Base-by-base conservation (phyloP, 106 monocot species). In the Dendrobium catenatum region DNA sequence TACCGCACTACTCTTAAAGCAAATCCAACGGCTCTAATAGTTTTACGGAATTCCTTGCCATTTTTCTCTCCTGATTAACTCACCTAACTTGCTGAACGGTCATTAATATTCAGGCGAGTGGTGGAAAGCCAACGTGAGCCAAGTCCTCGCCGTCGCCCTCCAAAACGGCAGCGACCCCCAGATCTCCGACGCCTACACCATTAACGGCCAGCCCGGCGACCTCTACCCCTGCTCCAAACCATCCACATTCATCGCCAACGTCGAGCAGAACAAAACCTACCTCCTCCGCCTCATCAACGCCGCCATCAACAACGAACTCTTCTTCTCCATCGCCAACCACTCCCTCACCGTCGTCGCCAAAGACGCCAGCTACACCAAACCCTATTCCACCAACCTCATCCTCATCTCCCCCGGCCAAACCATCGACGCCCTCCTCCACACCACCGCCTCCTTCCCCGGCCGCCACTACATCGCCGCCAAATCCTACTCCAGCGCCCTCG, bases 321-420 rank as follows among this genome's bases (percentile, higher is more conserved):
- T 96, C 96, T 96, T 91, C 88, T 89, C 85, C 83, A 66, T 96
- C 4, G 91, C 91, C 24, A 85, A 88, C 44, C 96, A 96, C 88
- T 51, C 9, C 3, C 78, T 96, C 79, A 90, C 80, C 11, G 88
- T 91, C 4, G 91, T 93, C 29, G 93, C 81, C 29, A 82, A 80
- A 37, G 96, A 96, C 80, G 91, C 93, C 5, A 48, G 68, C 85
- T 96, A 96, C 86, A 93, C 93, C 42, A 82, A 42, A 5, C 96
- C 89, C 5, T 96, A 89, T 86, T 0, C 40, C 41, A 93, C 93
- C 29, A 89, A 91, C 56, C 86, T 86, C 2, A 37, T 96, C 10
- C 89, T 86, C 41, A 67, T 93, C 72, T 89, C 91, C 43, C 93
- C 96, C 0, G 93, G 95, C 18, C 91, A 96, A 78, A 96, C 93